Evolutionary conservation across 2,329 filamentous ascomycete genomes (phyloP).

Genomic region (Trematosphaeria pertusa): DNA sequence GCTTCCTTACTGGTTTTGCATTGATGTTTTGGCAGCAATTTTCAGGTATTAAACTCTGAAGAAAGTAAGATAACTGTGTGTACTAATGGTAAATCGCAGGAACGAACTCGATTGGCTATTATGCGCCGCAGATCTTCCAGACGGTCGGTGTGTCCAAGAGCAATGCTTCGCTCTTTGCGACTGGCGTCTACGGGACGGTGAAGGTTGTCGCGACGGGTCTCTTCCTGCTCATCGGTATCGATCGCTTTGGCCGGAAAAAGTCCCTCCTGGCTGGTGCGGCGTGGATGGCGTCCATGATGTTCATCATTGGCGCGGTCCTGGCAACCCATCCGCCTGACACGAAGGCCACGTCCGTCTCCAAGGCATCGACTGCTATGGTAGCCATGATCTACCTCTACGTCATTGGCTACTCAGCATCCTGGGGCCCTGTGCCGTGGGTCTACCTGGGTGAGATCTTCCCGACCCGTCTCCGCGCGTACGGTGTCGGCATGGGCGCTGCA

Average conservation of each 20-base stretch:
- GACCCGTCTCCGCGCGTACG: constrained; percentile 46
- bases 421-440: constrained; percentile 76
- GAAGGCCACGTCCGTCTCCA: constrained; percentile 33
- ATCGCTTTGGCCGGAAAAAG: constrained; percentile 68
- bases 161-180: constrained; percentile 65
- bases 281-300: constrained; percentile 72
- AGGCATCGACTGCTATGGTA: constrained; percentile 71
- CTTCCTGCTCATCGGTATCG: constrained; percentile 68
- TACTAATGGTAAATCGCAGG: too few species aligned
- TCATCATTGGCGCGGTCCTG: constrained; percentile 62
- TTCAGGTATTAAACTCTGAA: constrained; percentile 31
- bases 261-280: constrained; percentile 68
- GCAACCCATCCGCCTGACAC: constrained; percentile 43
- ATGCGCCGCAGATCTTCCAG: constrained; percentile 37
- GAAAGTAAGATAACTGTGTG: too few species aligned
- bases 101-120: constrained; percentile 49
- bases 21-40: constrained; percentile 53
- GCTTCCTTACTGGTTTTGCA: constrained; percentile 45
- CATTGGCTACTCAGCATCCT: constrained; percentile 74
- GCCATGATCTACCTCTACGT: constrained; percentile 76
- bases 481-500: constrained; percentile 44
- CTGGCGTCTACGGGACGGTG: constrained; percentile 72
- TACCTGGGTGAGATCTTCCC: constrained; percentile 66
- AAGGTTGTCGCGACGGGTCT: constrained; percentile 68
- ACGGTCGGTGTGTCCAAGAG: constrained; percentile 53